Percentiles rank a stretch among this genome's conserved stretches.
phyloP scores from a whole-genome alignment of 768 basidiomycete species.

The Naganishia onofrii region DNA sequence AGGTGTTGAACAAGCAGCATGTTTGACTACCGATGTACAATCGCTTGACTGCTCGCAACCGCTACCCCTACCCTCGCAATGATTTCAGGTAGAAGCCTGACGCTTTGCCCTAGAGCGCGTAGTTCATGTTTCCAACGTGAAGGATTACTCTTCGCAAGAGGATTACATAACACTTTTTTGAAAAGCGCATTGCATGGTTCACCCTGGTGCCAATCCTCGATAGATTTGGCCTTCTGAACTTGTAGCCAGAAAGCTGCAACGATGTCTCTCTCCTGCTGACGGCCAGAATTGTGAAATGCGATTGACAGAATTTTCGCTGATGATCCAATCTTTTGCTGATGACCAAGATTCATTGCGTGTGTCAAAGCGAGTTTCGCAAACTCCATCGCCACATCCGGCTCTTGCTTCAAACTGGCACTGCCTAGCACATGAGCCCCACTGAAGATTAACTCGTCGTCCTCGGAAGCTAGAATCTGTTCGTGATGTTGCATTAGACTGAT shows the following conservation, averaged over 20 bases:
- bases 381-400: not conserved
- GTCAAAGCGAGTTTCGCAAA: conserved; percentile 6
- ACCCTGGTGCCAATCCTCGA: conserved; percentile 1
- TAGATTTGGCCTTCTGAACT: not conserved
- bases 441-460: conserved; percentile 29
- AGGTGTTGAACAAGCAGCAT: too few relatives aligned
- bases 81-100: conserved; percentile 13
- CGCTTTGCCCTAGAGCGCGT: not conserved
- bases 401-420: not conserved
- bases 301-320: conserved; percentile 4
- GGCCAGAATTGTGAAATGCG: conserved; percentile 1
- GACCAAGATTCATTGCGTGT: conserved; percentile 7
- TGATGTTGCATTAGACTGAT: not conserved
- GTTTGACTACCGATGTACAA: not conserved
- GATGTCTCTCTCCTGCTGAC: not conserved
- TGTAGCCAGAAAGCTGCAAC: conserved; percentile 8
- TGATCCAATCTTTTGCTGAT: not conserved
- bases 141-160: not conserved
- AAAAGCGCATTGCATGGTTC: not conserved
- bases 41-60: not conserved
- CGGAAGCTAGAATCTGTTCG: conserved; percentile 21
- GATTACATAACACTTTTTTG: not conserved
- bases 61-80: conserved; percentile 9
- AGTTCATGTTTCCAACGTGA: not conserved
- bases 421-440: conserved; percentile 20